Evolutionary conservation across 768 basidiomycete species (phyloP).

Genomic region (Chalciporus piperatus): DNA sequence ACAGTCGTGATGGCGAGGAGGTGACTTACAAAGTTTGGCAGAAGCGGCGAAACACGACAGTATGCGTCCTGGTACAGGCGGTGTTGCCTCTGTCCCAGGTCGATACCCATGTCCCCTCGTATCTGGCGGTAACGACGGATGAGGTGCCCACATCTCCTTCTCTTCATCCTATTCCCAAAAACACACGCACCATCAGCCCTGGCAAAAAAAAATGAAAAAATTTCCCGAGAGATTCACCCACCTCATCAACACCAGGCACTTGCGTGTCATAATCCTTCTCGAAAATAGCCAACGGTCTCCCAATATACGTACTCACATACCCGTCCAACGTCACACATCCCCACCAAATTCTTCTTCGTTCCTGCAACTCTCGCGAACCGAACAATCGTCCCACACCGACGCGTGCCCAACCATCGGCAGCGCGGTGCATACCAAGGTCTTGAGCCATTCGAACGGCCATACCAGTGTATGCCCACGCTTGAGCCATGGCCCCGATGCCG

Average conservation of each 20-base stretch:
- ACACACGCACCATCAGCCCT: too few species aligned
- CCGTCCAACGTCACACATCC: constrained; percentile 77
- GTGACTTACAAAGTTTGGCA: constrained; percentile 61
- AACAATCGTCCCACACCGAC: constrained; percentile 58
- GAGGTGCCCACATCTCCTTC: constrained; percentile 51
- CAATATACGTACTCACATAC: constrained; percentile 78
- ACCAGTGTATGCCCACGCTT: constrained; percentile 82
- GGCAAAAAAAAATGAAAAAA: constrained; percentile 10
- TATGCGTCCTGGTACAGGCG: constrained; percentile 44
- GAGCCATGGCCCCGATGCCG: constrained; percentile 86
- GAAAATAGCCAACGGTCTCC: constrained; percentile 70
- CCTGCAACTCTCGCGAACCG: constrained; percentile 58
- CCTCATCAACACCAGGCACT: constrained; percentile 60
- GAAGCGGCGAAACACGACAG: constrained; percentile 79
- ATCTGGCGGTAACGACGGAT: constrained; percentile 33
- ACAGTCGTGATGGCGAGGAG: not conserved
- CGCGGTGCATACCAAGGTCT: constrained; percentile 80
- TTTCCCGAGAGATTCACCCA: constrained; percentile 21
- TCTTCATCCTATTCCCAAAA: constrained; percentile 54
- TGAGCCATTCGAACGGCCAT: constrained; percentile 94
- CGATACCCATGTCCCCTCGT: constrained; percentile 30
- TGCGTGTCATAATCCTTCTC: constrained; percentile 76
- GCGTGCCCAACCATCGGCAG: constrained; percentile 74
- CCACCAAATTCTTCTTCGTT: constrained; percentile 75
- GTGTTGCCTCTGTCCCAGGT: constrained; percentile 12